Base-by-base conservation (phyloP, 495 filamentous ascomycete genomes). In the Annulohypoxylon bovei region DNA sequence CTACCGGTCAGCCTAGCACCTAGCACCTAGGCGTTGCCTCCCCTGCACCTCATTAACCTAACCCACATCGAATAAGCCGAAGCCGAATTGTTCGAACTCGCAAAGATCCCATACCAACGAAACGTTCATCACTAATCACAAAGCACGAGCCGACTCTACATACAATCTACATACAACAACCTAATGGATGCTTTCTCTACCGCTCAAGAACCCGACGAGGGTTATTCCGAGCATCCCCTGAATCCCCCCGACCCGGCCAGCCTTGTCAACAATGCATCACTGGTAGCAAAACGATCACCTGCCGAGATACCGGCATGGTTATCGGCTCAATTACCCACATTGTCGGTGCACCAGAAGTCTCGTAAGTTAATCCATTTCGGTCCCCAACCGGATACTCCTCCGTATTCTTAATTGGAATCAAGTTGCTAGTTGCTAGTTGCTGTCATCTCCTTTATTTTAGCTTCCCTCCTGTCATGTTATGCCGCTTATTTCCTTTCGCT, bases 211-310 rank as follows among this genome's bases (percentile, higher is more conserved):
- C 84, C 83, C 50, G 86, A 88, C 78, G 86, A 88, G 75, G 86
- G 86, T 70, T 88, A 88, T 73, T 87, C 84, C 33, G 86, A 88
- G 73, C 83, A 85, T 72, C 86, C 86, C 55, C 77, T 88, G 65
- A 85, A 78, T 65, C 77, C 79, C 22, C 77, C 78, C 44, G 69
- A 78, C 30, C 66, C 80, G 20, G 47, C 65, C 46, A 62, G 39
- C 53, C 69, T 70, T 47, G 49, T 56, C 11, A 75, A 67, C 42
- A 71, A 69, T 69, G 56, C 68, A 25, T 68, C 70, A 8, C 56
- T 75, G 57, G 56, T 65, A 46, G 68, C 67, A 27, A 62, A 70
- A 52, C 65, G 69, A 62, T 76, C 75, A 58, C 75, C 47, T 60
- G 68, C 54, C 73, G 78, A 68, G 30, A 76, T 69, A 75, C 82